A percentile compares a stretch with the other conserved stretches of the same genome.
Evolutionary conservation across 2,329 filamentous ascomycete species (phyloP).

Genomic region (Fusarium sp.): DNA sequence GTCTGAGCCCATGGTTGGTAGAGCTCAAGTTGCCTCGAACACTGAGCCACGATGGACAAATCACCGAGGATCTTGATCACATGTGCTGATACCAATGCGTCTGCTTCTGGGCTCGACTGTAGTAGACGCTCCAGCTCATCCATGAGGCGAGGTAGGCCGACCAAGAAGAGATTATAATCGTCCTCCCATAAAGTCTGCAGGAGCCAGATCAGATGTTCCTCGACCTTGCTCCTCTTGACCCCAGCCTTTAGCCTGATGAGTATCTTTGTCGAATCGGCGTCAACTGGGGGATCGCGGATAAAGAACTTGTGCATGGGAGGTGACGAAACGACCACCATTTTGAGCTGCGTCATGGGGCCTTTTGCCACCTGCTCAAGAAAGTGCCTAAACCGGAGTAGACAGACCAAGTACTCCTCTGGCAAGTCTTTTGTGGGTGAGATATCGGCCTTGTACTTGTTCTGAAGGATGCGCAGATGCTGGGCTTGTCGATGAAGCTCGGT

Average conservation of each 20-base stretch:
- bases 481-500: conserved; percentile 50
- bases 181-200: conserved; percentile 53
- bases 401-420: conserved; percentile 46
- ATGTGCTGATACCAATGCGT: conserved; percentile 51
- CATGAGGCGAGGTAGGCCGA: conserved; percentile 49
- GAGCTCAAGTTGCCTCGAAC: conserved; percentile 55
- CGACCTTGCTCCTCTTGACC: conserved; percentile 30
- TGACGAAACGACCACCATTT: conserved; percentile 45
- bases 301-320: conserved; percentile 53
- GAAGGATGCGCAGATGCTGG: conserved; percentile 40
- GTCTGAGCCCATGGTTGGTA: conserved; percentile 60
- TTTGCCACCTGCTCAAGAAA: conserved; percentile 49
- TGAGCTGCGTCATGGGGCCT: conserved; percentile 42
- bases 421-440: conserved; percentile 48
- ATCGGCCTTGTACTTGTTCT: conserved; percentile 44
- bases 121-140: conserved; percentile 62
- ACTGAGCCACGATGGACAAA: conserved; percentile 57
- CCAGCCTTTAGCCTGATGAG: conserved; percentile 18
- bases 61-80: conserved; percentile 54
- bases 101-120: conserved; percentile 48
- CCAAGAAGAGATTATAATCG: conserved; percentile 43
- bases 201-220: conserved; percentile 49
- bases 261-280: conserved; percentile 38
- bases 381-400: conserved; percentile 54
- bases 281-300: conserved; percentile 40